These are phyloP conservation scores for Bruguiera parviflora DNA, from an alignment of 345 rosid genomes.

Conservation along the genomic window DNA sequence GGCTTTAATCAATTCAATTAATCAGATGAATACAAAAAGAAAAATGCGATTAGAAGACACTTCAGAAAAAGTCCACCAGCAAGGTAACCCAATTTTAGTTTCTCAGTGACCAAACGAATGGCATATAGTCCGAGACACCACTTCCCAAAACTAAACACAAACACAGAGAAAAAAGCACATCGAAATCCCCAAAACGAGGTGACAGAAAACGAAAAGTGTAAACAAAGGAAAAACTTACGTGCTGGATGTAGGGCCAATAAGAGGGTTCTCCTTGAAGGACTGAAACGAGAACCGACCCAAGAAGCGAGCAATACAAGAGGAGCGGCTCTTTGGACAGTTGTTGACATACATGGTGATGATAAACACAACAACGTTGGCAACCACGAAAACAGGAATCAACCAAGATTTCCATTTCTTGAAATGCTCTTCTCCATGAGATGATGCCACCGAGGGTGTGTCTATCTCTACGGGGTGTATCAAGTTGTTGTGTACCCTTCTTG, in stretches of 20 bases:
- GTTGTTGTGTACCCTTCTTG: constrained; percentile 23
- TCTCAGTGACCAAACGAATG: too few relatives aligned
- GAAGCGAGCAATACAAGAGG: constrained; percentile 60
- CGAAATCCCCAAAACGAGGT: background rate
- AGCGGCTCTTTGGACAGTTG: constrained; percentile 73
- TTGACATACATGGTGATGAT: constrained; percentile 86
- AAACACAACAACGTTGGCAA: constrained; percentile 64
- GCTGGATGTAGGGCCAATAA: constrained; percentile 81
- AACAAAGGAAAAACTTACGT: constrained; percentile 39
- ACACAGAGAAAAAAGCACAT: background rate
- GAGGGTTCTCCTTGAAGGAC: constrained; percentile 84
- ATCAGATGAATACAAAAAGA: too few relatives aligned
- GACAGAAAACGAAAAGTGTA: background rate
- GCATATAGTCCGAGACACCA: too few relatives aligned
- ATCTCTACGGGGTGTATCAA: constrained; percentile 45
- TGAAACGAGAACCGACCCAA: constrained; percentile 90
- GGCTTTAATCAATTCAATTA: too few relatives aligned
- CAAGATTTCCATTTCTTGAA: constrained; percentile 71
- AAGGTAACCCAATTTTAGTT: too few relatives aligned
- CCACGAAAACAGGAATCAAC: constrained; percentile 70
- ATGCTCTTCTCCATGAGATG: constrained; percentile 46
- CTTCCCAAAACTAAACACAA: background rate
- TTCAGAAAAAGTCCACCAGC: too few relatives aligned
- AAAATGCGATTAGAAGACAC: too few relatives aligned
- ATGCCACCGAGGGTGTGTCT: constrained; percentile 17